Base-by-base conservation (phyloP, 2,329 filamentous ascomycete species). In the Colletotrichum filicis region DNA sequence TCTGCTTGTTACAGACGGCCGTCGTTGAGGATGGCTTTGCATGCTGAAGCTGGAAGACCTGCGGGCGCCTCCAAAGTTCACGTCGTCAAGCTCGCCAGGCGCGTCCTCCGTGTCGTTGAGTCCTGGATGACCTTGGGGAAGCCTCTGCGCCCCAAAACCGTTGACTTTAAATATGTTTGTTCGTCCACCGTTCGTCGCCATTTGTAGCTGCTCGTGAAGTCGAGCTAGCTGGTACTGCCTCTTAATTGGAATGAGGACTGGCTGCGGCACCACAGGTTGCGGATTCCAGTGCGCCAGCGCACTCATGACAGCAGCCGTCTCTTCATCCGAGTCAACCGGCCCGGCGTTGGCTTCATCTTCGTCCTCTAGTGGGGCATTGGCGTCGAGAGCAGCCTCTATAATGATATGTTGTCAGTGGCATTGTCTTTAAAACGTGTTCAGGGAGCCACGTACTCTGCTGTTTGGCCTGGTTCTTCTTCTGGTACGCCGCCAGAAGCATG, bases 391-490 rank as follows among this genome's bases (percentile, higher is more conserved):
- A 46, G 95, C 95, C 85, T 98, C 94, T 97, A 81, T 78, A 80
- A 70, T 66, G 67, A 58, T 65, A 35, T 42, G 9, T 76, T 57
- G 37, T 60, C 19, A 74, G 74, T 53, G 37, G 14, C 22, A 16
- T 49, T 22, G 12, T 7, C 3, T 16, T 35, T 16, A 55, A 42
- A 59, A 35, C 11, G 30, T 28, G 58, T 22, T 24, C 26, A n/a
- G 57, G 3, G 30, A 24, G 24, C 57, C 24, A 89, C 92, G 84
- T 87, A 95, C 94, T 97, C 83, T 98, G 97, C 85, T 98, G 94
- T 80, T 98, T 97, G 26, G 97, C 97, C 82, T 98, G 97, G 79
- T 99, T 99, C 87, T 98, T 98, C 88, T 98, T 98, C 82, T 97
- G 94, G 79, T 97, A 97, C 8, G 93, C 92, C 16, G 93, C 92